phyloP scores from a whole-genome alignment of 805 yeast genomes.

The Clavispora carvajalis region DNA sequence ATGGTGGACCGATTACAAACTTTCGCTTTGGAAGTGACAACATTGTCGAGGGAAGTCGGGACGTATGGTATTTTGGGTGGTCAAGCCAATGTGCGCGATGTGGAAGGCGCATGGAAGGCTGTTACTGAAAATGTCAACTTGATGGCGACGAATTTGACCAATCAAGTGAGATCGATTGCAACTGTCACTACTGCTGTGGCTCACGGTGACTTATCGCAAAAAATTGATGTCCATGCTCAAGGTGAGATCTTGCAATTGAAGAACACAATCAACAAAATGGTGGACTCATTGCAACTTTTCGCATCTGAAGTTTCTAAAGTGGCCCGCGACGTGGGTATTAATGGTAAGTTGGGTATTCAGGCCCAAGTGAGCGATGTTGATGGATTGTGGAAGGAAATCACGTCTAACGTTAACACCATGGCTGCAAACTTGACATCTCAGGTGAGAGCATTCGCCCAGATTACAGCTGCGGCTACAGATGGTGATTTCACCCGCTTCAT shows the following conservation, averaged over 20 bases:
- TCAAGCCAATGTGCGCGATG: slow-evolving; percentile 48
- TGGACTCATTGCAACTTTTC: slow-evolving; percentile 80
- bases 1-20: slow-evolving; percentile 49
- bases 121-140: slow-evolving; percentile 43
- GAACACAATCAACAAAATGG: slow-evolving; percentile 87
- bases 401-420: slow-evolving; percentile 89
- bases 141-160: slow-evolving; percentile 48
- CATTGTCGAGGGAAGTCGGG: slow-evolving; percentile 44
- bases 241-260: slow-evolving; percentile 86
- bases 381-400: slow-evolving; percentile 88
- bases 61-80: slow-evolving; percentile 45
- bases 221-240: slow-evolving; percentile 84
- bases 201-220: slow-evolving; percentile 79
- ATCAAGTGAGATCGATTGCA: slow-evolving; percentile 84
- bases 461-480: slow-evolving; percentile 91
- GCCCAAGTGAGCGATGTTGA: slow-evolving; percentile 89
- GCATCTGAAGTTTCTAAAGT: slow-evolving; percentile 87
- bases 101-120: slow-evolving; percentile 48
- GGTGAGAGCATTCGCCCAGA: slow-evolving; percentile 89
- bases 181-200: slow-evolving; percentile 92
- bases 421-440: slow-evolving; percentile 90
- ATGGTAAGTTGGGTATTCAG: slow-evolving; percentile 88
- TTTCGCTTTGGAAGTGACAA: slow-evolving; percentile 43
- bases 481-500: slow-evolving; percentile 88
- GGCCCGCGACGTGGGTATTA: slow-evolving; percentile 89